These are phyloP conservation scores for Podaxis sp. DNA, from an alignment of 768 basidiomycete species.

Conservation along the genomic window DNA sequence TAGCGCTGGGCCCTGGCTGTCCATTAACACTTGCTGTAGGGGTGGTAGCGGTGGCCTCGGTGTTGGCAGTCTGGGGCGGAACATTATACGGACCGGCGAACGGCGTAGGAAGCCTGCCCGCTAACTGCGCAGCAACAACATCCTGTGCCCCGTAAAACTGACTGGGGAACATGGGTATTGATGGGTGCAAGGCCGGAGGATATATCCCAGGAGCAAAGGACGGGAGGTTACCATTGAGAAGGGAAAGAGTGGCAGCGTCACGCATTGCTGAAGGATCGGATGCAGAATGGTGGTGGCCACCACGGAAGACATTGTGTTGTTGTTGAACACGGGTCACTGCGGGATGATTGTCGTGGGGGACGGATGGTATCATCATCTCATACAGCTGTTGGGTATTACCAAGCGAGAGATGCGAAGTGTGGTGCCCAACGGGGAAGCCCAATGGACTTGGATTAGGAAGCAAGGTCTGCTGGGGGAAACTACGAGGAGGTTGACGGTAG, in stretches of 20 bases:
- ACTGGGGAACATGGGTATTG: slow-evolving; percentile 65
- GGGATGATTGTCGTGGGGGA: slow-evolving; percentile 54
- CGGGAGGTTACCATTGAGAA: slow-evolving; percentile 58
- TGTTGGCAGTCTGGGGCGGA: slow-evolving; percentile 27
- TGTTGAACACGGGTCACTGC: slow-evolving; percentile 78
- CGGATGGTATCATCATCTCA: slow-evolving; percentile 73
- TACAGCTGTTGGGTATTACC: slow-evolving; percentile 78
- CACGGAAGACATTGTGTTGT: slow-evolving; percentile 72
- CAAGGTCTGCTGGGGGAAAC: slow-evolving; percentile 53
- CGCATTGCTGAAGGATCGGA: slow-evolving; percentile 79
- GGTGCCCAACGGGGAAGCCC: slow-evolving; percentile 49
- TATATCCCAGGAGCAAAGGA: slow-evolving; percentile 63
- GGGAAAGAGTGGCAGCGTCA: slow-evolving; percentile 65
- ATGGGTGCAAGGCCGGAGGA: slow-evolving; percentile 42
- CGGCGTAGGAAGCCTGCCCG: slow-evolving; percentile 62
- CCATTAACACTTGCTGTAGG: slow-evolving; percentile 40
- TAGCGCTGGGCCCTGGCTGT: slow-evolving; percentile 77
- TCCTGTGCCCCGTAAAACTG: slow-evolving; percentile 71
- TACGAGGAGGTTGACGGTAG: slow-evolving; percentile 66
- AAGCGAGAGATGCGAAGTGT: slow-evolving; percentile 68
- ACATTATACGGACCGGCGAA: slow-evolving; percentile 54
- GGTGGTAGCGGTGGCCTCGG: slow-evolving; percentile 39
- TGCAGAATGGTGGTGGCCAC: slow-evolving; percentile 78
- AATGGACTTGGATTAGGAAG: slow-evolving; percentile 54
- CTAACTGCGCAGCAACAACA: slow-evolving; percentile 55